phyloP scores from a whole-genome alignment of 2,329 filamentous ascomycete species.

The Cercospora janseana region DNA sequence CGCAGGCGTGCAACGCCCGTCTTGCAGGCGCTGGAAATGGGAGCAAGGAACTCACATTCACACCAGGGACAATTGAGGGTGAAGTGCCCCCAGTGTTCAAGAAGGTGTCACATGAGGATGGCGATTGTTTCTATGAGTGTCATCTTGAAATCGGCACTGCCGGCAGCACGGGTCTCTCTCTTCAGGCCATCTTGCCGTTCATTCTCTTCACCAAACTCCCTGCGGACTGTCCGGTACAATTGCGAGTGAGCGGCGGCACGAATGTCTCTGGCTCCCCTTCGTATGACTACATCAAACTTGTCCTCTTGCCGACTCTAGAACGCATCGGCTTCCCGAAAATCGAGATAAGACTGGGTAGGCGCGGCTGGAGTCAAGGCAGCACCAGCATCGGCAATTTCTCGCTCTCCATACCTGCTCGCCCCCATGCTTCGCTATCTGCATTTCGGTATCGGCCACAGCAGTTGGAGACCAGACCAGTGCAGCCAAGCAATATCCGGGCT shows the following conservation, averaged over 20 bases:
- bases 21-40: conserved; percentile 44
- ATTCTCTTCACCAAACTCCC: conserved; percentile 46
- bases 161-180: conserved; percentile 55
- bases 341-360: conserved; percentile 42
- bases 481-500: conserved; percentile 31
- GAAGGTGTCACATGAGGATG: conserved; percentile 17
- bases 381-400: conserved; percentile 50
- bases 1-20: conserved; percentile 48
- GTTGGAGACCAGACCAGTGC: conserved; percentile 17
- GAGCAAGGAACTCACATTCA: conserved; percentile 46
- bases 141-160: conserved; percentile 49
- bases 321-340: conserved; percentile 53
- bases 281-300: conserved; percentile 56
- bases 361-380: conserved; percentile 56
- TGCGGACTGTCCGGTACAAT: conserved; percentile 27
- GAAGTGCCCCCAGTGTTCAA: conserved; percentile 26
- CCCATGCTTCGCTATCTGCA: conserved; percentile 31
- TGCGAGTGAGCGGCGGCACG: conserved; percentile 57
- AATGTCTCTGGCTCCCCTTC: conserved; percentile 57
- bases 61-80: conserved; percentile 27
- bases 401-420: conserved; percentile 49
- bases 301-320: conserved; percentile 54
- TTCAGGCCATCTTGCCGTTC: conserved; percentile 61
- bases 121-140: conserved; percentile 36
- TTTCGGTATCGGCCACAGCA: conserved; percentile 39